Percentiles rank a stretch among this genome's conserved stretches.
Evolutionary conservation across 148 eudicot species (phyloP).

Genomic region (Rhododendron vialii): DNA sequence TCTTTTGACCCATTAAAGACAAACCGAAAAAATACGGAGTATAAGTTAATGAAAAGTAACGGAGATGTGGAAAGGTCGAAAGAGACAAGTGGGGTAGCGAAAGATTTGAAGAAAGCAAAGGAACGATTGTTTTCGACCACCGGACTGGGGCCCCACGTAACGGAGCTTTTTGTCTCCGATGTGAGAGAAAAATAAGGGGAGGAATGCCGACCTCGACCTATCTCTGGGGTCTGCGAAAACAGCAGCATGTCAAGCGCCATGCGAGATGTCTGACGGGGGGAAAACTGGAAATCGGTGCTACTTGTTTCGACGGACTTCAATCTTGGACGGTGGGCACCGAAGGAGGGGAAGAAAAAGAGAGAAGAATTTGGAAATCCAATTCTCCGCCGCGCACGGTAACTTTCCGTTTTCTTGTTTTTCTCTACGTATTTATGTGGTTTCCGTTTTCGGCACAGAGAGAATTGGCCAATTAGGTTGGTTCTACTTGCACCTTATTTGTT

Average conservation of each 20-base stretch:
- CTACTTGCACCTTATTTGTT: too few species aligned
- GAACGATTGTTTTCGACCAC: not conserved
- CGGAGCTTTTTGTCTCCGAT: constrained; percentile 8
- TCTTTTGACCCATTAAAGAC: constrained; percentile 3
- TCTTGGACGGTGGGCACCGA: not conserved
- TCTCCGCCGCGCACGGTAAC: not conserved
- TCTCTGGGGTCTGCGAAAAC: not conserved
- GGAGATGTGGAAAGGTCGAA: constrained; percentile 6
- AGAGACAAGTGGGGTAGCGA: not conserved
- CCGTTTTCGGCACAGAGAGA: not conserved
- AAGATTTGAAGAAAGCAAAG: constrained; percentile 1
- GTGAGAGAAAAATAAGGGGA: not conserved
- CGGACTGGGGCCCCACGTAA: constrained; percentile 5
- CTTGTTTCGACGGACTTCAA: not conserved
- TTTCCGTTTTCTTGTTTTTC: not conserved
- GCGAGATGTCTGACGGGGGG: not conserved
- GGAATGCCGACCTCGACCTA: not conserved
- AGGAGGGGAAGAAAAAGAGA: not conserved
- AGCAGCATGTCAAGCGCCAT: constrained; percentile 1
- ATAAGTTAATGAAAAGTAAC: not conserved
- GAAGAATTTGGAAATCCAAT: not conserved
- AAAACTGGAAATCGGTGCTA: not conserved
- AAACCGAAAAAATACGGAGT: not conserved
- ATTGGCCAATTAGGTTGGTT: not conserved
- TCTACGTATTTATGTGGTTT: not conserved